Evolutionary conservation across 495 filamentous ascomycete species (phyloP).

Genomic region (Bacidia gigantensis): DNA sequence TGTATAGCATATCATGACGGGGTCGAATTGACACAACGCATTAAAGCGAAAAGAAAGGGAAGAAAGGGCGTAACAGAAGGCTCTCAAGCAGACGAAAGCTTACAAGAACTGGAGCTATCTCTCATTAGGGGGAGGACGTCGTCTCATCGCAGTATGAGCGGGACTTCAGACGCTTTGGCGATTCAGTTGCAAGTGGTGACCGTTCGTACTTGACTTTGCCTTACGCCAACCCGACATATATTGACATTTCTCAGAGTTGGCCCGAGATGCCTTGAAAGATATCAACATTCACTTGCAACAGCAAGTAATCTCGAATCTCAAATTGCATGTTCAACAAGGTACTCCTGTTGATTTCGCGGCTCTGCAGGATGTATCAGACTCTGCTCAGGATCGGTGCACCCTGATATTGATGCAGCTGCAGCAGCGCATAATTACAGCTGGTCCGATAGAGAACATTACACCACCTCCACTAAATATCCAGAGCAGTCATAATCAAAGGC

Average conservation of each 20-base stretch:
- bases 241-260: constrained; percentile 14
- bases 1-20: constrained; percentile 34
- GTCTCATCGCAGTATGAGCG: constrained; percentile 24
- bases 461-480: constrained; percentile 1
- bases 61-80: constrained; percentile 14
- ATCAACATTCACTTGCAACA: constrained; percentile 31
- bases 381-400: constrained; percentile 14
- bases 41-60: constrained; percentile 26
- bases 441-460: constrained; percentile 9
- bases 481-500: constrained; percentile 1
- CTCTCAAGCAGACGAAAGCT: constrained; percentile 4
- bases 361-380: constrained; percentile 22
- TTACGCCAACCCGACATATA: not conserved
- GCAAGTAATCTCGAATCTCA: constrained; percentile 31
- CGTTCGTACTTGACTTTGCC: constrained; percentile 14
- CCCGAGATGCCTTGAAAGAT: constrained; percentile 30
- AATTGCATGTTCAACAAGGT: constrained; percentile 25
- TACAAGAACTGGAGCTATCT: constrained; percentile 25
- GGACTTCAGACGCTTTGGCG: constrained; percentile 21
- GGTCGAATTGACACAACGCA: constrained; percentile 22
- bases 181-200: constrained; percentile 28
- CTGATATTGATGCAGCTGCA: constrained; percentile 16
- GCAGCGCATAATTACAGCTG: constrained; percentile 14
- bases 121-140: constrained; percentile 20
- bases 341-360: constrained; percentile 25